Base-by-base conservation (phyloP, 768 basidiomycete species). In the Epithele typhae region DNA sequence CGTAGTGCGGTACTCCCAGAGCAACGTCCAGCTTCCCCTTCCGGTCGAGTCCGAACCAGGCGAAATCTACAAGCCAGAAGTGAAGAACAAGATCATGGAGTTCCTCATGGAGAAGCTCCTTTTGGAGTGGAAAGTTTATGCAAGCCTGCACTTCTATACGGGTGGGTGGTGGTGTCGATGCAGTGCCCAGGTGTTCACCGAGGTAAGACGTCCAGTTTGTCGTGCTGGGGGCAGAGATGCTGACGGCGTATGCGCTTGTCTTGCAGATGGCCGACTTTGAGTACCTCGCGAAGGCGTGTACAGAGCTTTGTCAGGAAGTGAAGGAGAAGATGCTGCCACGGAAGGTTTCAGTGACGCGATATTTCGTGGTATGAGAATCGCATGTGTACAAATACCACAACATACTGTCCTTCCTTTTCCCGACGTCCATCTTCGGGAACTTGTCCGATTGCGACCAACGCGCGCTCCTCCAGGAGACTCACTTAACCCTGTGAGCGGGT, bases 21-120 rank as follows among this genome's bases (percentile, higher is more conserved):
- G 67, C 19, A 73, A 71, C 18, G 71, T 76, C 43, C 64, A 59
- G 33, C 61, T 76, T 1, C 75, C 74, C 27, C 53, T 68, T 47
- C 72, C 52, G 10, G 49, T 43, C 14, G 24, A 40, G 1, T 22
- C n/a, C 18, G 49, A 45, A 3, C 36, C 49, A 17, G 27, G 27
- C 27, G 27, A 54, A 1, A 59, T 55, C 32, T 49, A 42, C 37
- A 57, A 34, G 8, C 27, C n/a, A 49, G 56, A 30, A 37, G 42
- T 3, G 43, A 43, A 23, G 17, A 11, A 4, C 43, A 43, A 19
- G 54, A 30, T 61, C 34, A 25, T 40, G 10, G 14, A 6, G 3
- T 21, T 51, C 7, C 39, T 69, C 36, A 22, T 43, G 14, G 39
- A 58, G 17, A 60, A 60, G 49, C 53, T 65, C 5, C 41, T 70